phyloP scores from a whole-genome alignment of 352 stramenopile species.

The Phytopythium chamaehyphon region DNA sequence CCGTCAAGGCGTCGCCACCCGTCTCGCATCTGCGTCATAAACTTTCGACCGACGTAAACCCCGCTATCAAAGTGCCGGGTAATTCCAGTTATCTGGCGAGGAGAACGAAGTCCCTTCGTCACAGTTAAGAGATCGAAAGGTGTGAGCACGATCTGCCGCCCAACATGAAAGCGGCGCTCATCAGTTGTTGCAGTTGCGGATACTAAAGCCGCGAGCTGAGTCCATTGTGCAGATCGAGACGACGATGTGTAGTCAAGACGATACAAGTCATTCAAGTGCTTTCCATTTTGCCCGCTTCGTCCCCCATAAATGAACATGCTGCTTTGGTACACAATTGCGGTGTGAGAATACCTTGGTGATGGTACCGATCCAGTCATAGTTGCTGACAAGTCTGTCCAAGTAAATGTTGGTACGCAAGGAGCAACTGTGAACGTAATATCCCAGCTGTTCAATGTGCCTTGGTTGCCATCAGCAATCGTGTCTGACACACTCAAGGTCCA shows the following conservation, averaged over 20 bases:
- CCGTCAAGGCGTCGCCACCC: conserved; percentile 25
- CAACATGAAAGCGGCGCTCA: conserved; percentile 14
- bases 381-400: conserved; percentile 41
- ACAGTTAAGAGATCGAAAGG: conserved; percentile 45
- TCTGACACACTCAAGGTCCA: conserved; percentile 61
- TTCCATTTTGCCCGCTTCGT: conserved; percentile 18
- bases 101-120: conserved; percentile 24
- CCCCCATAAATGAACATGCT: conserved; percentile 76
- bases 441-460: conserved; percentile 46
- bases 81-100: conserved; percentile 3
- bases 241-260: conserved; percentile 49
- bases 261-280: conserved; percentile 47
- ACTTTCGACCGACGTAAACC: conserved; percentile 32
- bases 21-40: conserved; percentile 31
- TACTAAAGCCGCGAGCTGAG: conserved; percentile 24
- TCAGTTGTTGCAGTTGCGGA: conserved; percentile 2
- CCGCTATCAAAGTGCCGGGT: conserved; percentile 24
- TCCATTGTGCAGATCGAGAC: conserved; percentile 27
- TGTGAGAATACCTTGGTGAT: conserved; percentile 51
- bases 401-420: conserved; percentile 51
- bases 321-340: conserved; percentile 45
- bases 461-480: conserved; percentile 28
- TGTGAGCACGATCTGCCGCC: conserved; percentile 17
- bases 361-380: conserved; percentile 31
- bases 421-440: conserved; percentile 45